Conservation (phyloP, 2,329 filamentous ascomycete species). For the Periglandula ipomoeae region DNA sequence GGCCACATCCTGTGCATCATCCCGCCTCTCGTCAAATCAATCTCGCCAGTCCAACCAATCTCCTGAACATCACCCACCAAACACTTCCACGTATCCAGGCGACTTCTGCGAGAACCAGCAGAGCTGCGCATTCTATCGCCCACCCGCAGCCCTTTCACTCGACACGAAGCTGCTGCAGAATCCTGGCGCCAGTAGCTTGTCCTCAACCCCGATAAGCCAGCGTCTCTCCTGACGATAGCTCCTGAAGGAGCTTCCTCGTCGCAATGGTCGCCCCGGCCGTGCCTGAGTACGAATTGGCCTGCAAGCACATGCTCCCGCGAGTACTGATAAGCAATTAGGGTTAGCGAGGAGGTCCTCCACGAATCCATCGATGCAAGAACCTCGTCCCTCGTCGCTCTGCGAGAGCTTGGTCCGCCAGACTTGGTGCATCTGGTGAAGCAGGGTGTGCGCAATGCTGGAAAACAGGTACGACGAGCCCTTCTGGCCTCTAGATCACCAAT, state of each 20-base stretch:
- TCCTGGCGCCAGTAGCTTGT: background rate
- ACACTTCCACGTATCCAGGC: background rate
- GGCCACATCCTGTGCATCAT: background rate
- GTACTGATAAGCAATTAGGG: constrained; percentile 41
- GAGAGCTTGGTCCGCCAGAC: constrained; percentile 92
- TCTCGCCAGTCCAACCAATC: background rate
- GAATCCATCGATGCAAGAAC: constrained; percentile 89
- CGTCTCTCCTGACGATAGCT: constrained; percentile 3
- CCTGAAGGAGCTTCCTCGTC: constrained; percentile 16
- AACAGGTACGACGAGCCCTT: constrained; percentile 34
- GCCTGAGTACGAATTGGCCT: constrained; percentile 50
- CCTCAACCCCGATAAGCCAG: background rate
- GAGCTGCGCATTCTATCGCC: background rate
- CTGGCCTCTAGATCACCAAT: background rate
- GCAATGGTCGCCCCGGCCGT: constrained; percentile 67
- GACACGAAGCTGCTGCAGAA: background rate
- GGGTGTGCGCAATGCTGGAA: constrained; percentile 45
- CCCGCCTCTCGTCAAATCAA: background rate
- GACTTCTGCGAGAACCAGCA: background rate
- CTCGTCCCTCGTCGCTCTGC: constrained; percentile 73
- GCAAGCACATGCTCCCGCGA: background rate
- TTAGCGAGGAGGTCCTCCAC: constrained; percentile 87
- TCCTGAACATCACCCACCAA: background rate
- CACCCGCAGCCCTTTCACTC: background rate
- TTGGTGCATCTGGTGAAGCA: constrained; percentile 89